Evolutionary conservation across 352 stramenopile species (phyloP), one percentile per base, ranked within the genome.

Genomic region (Pythium grandisporangium): DNA sequence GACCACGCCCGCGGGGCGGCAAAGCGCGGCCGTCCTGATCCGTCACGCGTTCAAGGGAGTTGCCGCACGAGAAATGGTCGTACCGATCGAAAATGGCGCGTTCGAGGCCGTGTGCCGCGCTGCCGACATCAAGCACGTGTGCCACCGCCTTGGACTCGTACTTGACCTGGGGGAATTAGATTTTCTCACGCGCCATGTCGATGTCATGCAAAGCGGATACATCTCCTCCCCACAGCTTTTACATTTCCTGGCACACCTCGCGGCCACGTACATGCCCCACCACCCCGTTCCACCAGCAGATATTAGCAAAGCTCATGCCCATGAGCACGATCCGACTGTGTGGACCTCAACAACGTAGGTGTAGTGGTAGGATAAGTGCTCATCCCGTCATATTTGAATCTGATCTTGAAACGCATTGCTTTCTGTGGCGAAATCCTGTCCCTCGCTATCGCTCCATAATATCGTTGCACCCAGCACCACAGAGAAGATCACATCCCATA

Each of bases 11-110:
- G 69, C 72, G n/a, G 69, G 67, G 5, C 61, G 63, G 2, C 70
- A 77, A 30, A 89, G 72, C 23, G 76, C 72, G 11, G 72, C 66
- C 23, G 64, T 89, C 17, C 49, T 89, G 5, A 63, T 89, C 2
- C 65, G 76, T 10, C 76, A 89, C 16, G 72, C 72, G 4, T 89
- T 85, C 47, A 89, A 89, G 30, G 76, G 72, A 3, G 45, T 89
- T 3, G 61, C 69, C 17, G 50, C 72, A 1, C 53, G 72, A 1
- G 73, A 86, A 36, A 71, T 85, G 52, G 67, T 84, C 24, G 70
- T 85, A 10, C 67, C 70, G 1, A 70, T 84, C 13, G 68, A 83
- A 23, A 80, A 72, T 24, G 72, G 76, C 7, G 58, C 84, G 30
- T 89, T 73, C 30, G 76, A 86, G 39, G 61, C 70, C 14, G 80